These are phyloP conservation scores for Cronartium quercuum DNA, from an alignment of 1,284 basidiomycete species.

Conservation along the genomic window DNA sequence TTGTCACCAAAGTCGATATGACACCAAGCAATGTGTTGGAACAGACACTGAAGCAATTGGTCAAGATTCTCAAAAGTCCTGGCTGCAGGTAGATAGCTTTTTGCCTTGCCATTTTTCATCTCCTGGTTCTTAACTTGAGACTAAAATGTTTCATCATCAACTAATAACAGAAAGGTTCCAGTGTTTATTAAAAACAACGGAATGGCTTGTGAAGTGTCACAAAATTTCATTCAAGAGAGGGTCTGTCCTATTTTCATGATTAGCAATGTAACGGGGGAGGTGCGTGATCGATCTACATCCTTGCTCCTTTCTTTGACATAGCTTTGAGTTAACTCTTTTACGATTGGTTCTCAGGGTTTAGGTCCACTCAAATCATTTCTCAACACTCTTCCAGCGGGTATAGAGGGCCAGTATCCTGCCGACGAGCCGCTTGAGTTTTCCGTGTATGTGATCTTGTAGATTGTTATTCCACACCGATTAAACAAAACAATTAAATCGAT, in stretches of 20 bases:
- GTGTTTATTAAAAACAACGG: constrained; percentile 55
- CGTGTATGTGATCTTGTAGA: constrained; percentile 49
- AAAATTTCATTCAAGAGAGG: constrained; percentile 63
- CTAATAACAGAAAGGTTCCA: constrained; percentile 46
- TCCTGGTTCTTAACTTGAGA: background rate
- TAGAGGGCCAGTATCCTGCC: constrained; percentile 54
- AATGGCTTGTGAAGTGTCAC: constrained; percentile 68
- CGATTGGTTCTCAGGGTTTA: constrained; percentile 41
- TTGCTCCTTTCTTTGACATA: background rate
- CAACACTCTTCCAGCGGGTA: constrained; percentile 48
- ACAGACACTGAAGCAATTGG: constrained; percentile 84
- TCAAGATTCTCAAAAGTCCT: constrained; percentile 85
- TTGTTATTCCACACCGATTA: background rate
- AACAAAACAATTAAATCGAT: background rate
- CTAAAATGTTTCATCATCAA: background rate
- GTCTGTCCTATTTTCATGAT: constrained; percentile 65
- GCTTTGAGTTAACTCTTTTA: background rate
- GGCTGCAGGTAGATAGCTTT: constrained; percentile 66
- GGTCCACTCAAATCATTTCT: constrained; percentile 48
- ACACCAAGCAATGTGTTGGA: constrained; percentile 83
- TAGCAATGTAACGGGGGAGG: constrained; percentile 90
- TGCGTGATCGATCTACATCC: constrained; percentile 52
- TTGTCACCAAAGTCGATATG: constrained; percentile 74
- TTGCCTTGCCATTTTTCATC: constrained; percentile 4
- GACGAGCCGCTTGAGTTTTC: constrained; percentile 74